These are phyloP conservation scores for Exophiala oligosperma DNA, from an alignment of 2,329 filamentous ascomycete genomes.

Conservation along the genomic window DNA sequence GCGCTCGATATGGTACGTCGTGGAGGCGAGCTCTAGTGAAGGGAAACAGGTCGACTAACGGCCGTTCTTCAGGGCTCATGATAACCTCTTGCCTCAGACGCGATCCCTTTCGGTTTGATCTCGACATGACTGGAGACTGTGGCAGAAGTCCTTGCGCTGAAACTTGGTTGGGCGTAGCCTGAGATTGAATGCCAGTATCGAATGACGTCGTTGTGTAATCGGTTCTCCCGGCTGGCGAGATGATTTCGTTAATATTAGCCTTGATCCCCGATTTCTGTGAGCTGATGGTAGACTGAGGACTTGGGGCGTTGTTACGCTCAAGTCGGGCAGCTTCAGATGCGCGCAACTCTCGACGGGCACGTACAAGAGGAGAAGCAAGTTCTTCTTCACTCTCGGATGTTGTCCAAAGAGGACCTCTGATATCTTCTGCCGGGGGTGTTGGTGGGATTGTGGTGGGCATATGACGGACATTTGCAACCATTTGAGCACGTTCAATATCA, in stretches of 20 bases:
- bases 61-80: slow-evolving; percentile 72
- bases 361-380: slow-evolving; percentile 68
- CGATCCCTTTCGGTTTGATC: slow-evolving; percentile 55
- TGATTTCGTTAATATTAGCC: slow-evolving; percentile 40
- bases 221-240: slow-evolving; percentile 44
- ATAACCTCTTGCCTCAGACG: slow-evolving; percentile 77
- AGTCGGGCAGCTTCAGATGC: slow-evolving; percentile 61
- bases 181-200: slow-evolving; percentile 35
- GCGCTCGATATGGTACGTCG: slow-evolving; percentile 78
- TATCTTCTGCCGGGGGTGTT: slow-evolving; percentile 68
- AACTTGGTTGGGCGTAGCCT: slow-evolving; percentile 16
- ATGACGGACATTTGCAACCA: slow-evolving; percentile 88
- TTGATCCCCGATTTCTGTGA: slow-evolving; percentile 55
- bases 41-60: slow-evolving; percentile 78
- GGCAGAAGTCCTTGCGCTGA: slow-evolving; percentile 39
- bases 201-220: slow-evolving; percentile 47
- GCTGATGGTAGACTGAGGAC: slow-evolving; percentile 63
- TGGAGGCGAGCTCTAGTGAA: slow-evolving; percentile 77
- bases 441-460: slow-evolving; percentile 75
- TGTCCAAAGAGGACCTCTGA: slow-evolving; percentile 51
- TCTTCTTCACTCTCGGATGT: slow-evolving; percentile 71
- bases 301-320: slow-evolving; percentile 65
- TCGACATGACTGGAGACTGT: slow-evolving; percentile 51
- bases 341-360: slow-evolving; percentile 71
- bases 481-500: slow-evolving; percentile 79